Conservation (phyloP, 306 rosid genomes). For the Styphnolobium japonicum region DNA sequence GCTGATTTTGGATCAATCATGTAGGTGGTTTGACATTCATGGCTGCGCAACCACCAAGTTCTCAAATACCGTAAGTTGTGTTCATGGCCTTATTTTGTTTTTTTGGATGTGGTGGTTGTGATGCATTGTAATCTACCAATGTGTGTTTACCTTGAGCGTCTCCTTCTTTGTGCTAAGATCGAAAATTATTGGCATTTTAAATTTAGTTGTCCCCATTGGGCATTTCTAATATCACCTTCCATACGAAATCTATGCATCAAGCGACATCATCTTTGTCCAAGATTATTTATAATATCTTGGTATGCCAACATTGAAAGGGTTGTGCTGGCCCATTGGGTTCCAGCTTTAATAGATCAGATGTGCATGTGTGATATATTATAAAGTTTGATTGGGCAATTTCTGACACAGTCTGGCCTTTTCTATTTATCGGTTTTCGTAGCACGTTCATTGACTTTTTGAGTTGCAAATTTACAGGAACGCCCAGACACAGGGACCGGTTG, state of each 20-base stretch:
- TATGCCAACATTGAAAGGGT: neutral
- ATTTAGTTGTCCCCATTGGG: neutral
- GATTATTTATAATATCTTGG: too few relatives aligned
- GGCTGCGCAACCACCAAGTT: constrained; percentile 49
- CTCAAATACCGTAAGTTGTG: constrained; percentile 62
- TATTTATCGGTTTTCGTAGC: neutral
- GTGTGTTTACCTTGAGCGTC: neutral
- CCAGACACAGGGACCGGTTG: constrained; percentile 51
- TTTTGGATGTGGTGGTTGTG: neutral
- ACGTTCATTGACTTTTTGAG: neutral
- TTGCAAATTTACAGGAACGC: constrained; percentile 48
- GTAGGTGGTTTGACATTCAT: constrained; percentile 61
- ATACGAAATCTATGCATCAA: neutral
- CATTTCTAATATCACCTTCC: neutral
- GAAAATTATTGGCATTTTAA: neutral
- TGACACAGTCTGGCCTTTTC: neutral
- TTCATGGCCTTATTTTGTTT: neutral
- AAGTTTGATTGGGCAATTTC: neutral
- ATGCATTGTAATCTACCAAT: neutral
- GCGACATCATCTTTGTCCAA: neutral
- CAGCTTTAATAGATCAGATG: neutral
- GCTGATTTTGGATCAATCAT: constrained; percentile 23
- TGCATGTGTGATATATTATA: neutral
- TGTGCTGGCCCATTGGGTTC: neutral
- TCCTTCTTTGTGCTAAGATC: neutral